Base-by-base conservation (phyloP, 2,329 filamentous ascomycete genomes). In the Alternaria ventricosa region DNA sequence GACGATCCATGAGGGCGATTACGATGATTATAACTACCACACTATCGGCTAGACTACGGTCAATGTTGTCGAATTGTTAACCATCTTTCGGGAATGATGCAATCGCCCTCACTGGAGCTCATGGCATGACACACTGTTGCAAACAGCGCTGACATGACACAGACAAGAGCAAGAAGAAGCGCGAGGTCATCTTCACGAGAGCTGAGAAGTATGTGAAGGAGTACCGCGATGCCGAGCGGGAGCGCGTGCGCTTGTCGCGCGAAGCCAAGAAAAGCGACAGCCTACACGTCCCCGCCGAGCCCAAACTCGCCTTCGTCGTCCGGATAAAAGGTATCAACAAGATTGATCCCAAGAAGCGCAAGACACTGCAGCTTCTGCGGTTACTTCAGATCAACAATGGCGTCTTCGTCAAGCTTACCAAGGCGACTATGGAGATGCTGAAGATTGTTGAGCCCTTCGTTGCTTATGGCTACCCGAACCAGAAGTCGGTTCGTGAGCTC, bases 261-360 rank as follows among this genome's bases (percentile, higher is more conserved):
- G 85, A 94, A 73, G 92, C 94, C 85, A 97, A 97, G 89, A 88
- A 93, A 85, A 90, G 93, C 81, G 95, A 95, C 84, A 92, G 89
- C 82, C 96, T 95, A 89, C 96, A 96, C 86, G 92, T 99, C 76
- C 91, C 93, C 72, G 94, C 93, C 71, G 94, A 99, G 89, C 86
- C 92, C 82, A 97, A 97, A 87, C 88, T 99, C 81, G 94, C 95
- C 87, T 99, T 99, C 84, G 90, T 99, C 79, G 87, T 98, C 85
- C 95, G 96, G 84, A 99, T 99, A 89, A 99, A 99, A 93, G 96
- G 90, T 97, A 98, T 99, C 94, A 98, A 98, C 93, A 99, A 99
- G 92, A 98, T 99, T 80, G 90, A 96, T 83, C 96, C 96, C 79
- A 98, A 99, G 92, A 96, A 96, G 85, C 94, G 96, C 89, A 99